Evolutionary conservation across 495 filamentous ascomycete species (phyloP), one percentile per base, ranked within the genome.

Genomic region (Amniculicola lignicola): DNA sequence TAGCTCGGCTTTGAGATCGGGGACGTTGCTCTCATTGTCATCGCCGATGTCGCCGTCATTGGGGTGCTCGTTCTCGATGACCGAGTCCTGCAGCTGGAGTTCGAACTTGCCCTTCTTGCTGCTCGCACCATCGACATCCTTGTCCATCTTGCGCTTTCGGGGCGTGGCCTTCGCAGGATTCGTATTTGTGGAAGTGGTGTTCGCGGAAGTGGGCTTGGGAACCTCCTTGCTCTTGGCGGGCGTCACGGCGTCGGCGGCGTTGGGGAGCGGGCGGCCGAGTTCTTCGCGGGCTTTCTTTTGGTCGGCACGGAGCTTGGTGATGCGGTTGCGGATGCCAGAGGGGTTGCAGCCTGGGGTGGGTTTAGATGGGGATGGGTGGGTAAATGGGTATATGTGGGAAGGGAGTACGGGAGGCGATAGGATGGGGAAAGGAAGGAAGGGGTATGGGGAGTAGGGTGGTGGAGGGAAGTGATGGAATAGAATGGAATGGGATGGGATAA

Each of bases 241-340:
- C 23, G 6, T 40, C 24, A 15, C 9, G 23, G 36, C 16, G 18
- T 14, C 9, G 15, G n/a, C 21, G 21, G 5, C 16, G 31, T 22
- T 35, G 16, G 33, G 33, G 18, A 41, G 10, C 3, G 23, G n/a
- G 35, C 42, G 41, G 19, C 53, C 51, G 18, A 46, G n/a, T 24
- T 57, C 35, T 4, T 39, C 36, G 36, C 27, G 23, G 16, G 45
- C 3, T 27, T 57, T 51, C 23, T 25, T 22, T n/a, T 57, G 46
- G 45, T 57, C 54, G 54, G 14, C 18, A 33, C 48, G 56, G 28
- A 59, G 18, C 23, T 53, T 52, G 9, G 16, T 14, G 31, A 44
- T n/a, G 15, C 41, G 36, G 18, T 31, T 21, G n/a, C 39, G 22
- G 6, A 54, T 12, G 49, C 53, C 39, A 15, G 38, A 40, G 47